phyloP scores from a whole-genome alignment of 371 early-diverging fungal genomes.

The Coemansia sp. region DNA sequence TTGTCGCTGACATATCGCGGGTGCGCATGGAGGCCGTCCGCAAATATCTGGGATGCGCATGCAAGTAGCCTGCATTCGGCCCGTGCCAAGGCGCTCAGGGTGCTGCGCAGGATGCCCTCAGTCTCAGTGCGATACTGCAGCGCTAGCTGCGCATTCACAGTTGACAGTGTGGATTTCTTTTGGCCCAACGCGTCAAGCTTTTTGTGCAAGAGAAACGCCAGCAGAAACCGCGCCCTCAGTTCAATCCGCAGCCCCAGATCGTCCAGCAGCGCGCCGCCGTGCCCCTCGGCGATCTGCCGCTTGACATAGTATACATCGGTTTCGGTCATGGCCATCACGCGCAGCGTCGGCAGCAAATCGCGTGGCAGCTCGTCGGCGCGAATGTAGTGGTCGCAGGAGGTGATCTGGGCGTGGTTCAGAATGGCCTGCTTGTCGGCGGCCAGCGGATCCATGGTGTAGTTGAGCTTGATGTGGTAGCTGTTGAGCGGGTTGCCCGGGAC shows the following conservation, averaged over 20 bases:
- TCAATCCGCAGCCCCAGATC: conserved; percentile 32
- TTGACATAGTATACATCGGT: conserved; percentile 44
- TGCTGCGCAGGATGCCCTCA: conserved; percentile 14
- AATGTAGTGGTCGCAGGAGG: conserved; percentile 53
- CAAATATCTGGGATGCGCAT: conserved; percentile 5
- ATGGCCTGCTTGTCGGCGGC: conserved; percentile 52
- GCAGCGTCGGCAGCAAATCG: conserved; percentile 56
- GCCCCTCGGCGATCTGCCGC: background rate
- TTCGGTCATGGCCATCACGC: conserved; percentile 64
- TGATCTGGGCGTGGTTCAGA: conserved; percentile 49
- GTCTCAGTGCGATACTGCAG: conserved; percentile 24
- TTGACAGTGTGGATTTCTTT: background rate
- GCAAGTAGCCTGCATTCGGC: conserved; percentile 6
- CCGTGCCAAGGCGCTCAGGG: conserved; percentile 4
- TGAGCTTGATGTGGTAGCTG: conserved; percentile 39
- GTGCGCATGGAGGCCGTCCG: conserved; percentile 8
- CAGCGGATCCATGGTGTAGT: conserved; percentile 62
- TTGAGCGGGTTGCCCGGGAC: conserved; percentile 51
- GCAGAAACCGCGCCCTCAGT: conserved; percentile 24
- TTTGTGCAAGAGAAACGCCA: conserved; percentile 18
- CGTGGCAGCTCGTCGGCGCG: conserved; percentile 52
- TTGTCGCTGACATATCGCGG: conserved; percentile 13
- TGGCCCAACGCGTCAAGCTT: conserved; percentile 6
- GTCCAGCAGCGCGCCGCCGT: background rate
- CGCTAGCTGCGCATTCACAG: conserved; percentile 22